Conservation (phyloP, 768 basidiomycete species). For the Tricholoma bakamatsutake region DNA sequence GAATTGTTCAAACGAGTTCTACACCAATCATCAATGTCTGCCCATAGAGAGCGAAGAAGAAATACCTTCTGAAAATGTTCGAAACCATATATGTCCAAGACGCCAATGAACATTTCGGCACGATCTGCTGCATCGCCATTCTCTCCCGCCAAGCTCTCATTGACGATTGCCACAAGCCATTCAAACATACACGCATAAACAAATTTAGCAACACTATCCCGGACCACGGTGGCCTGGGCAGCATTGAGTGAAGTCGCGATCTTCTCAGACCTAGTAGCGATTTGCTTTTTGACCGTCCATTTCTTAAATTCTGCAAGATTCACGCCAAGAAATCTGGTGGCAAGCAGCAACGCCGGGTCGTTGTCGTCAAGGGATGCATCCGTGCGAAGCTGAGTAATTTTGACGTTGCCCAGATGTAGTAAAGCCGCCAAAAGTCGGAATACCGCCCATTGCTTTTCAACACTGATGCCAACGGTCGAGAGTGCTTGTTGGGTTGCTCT, state of each 20-base stretch:
- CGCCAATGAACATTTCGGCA: slow-evolving; percentile 98
- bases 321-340: slow-evolving; percentile 88
- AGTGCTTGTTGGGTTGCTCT: slow-evolving; percentile 89
- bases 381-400: slow-evolving; percentile 71
- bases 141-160: slow-evolving; percentile 95
- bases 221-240: slow-evolving; percentile 86
- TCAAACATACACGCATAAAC: slow-evolving; percentile 98
- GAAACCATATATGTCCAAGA: slow-evolving; percentile 96
- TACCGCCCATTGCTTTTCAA: slow-evolving; percentile 98
- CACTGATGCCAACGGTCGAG: slow-evolving; percentile 94
- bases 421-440: slow-evolving; percentile 91
- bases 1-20: slow-evolving; percentile 96
- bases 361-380: slow-evolving; percentile 83
- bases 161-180: slow-evolving; percentile 96
- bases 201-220: slow-evolving; percentile 97
- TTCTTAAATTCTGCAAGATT: slow-evolving; percentile 92
- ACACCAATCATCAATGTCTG: slow-evolving; percentile 9
- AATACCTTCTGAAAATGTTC: slow-evolving; percentile 92
- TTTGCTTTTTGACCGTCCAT: slow-evolving; percentile 98
- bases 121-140: slow-evolving; percentile 83
- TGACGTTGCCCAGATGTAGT: slow-evolving; percentile 97
- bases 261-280: slow-evolving; percentile 91
- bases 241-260: slow-evolving; percentile 84
- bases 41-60: background rate
- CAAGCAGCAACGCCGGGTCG: slow-evolving; percentile 72